Evolutionary conservation across 768 basidiomycete genomes (phyloP), one percentile per base, ranked within the genome.

Genomic region (Tulasnella sp.): DNA sequence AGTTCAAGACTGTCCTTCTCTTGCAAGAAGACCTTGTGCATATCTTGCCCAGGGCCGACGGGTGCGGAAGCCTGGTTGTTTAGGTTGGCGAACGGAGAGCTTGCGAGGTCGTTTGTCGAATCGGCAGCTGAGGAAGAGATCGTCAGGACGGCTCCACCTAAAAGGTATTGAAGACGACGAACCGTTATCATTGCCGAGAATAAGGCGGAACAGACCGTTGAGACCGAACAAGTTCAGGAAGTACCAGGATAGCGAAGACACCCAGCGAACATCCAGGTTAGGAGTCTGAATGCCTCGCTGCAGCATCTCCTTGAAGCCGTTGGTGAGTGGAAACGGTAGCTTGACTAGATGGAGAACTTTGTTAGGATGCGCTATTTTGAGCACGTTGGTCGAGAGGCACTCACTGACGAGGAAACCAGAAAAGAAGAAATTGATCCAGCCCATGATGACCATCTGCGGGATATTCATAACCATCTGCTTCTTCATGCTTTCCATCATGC

Each of bases 391-490:
- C 34, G 14, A 52, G 12, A 7, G 12, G 34, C 19, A 91, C 97
- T 85, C 84, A 99, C 97, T 98, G 79, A 98, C 89, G 80, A 99
- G 94, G 84, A 99, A 98, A 39, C 98, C 98, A 83, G 97, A 94
- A 87, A 99, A 99, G 91, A 99, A 99, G 85, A 97, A 96, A 85
- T 96, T 98, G 86, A 99, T 98, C 94, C 97, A 99, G 75, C 96
- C 97, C 97, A 99, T 99, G 82, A 99, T 95, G 80, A 98, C 89
- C 93, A 98, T 98, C 86, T 99, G 94, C 24, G 94, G 95, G 19
- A 97, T 93, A 94, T 99, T 98, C 94, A 98, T 97, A 74, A 98
- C 96, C 89, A 95, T 95, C 86, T 99, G 98, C 27, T 97, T 98
- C 88, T 98, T 98, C 93, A 99, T 94, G 46, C 95, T 95, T 16